Percentiles rank a stretch among this genome's conserved stretches.
Conservation (phyloP, 1,284 basidiomycete species). For the Ustilago nuda region DNA sequence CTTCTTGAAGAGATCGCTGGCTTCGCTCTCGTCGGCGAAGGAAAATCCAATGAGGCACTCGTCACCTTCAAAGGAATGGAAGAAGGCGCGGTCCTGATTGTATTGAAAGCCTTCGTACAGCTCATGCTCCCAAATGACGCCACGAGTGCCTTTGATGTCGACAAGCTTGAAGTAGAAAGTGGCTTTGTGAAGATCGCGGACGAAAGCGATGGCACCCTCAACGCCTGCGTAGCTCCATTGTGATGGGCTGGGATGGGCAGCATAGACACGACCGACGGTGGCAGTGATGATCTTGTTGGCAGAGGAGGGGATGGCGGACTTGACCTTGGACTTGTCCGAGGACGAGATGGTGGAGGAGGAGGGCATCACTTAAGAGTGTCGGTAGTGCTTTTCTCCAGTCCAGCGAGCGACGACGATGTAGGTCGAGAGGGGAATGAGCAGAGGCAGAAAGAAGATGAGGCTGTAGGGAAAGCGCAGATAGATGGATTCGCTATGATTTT, state of each 20-base stretch:
- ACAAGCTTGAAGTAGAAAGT: slow-evolving; percentile 63
- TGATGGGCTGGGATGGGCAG: slow-evolving; percentile 50
- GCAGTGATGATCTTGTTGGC: slow-evolving; percentile 66
- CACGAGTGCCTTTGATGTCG: slow-evolving; percentile 76
- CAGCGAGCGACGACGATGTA: slow-evolving; percentile 66
- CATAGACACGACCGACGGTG: slow-evolving; percentile 66
- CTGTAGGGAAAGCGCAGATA: slow-evolving; percentile 53
- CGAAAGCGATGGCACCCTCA: slow-evolving; percentile 66
- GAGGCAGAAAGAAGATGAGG: slow-evolving; percentile 54
- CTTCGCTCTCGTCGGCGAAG: slow-evolving; percentile 88
- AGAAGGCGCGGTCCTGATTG: slow-evolving; percentile 87
- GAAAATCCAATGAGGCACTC: slow-evolving; percentile 90
- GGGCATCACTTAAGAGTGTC: slow-evolving; percentile 59
- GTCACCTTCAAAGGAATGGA: slow-evolving; percentile 92
- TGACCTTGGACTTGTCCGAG: slow-evolving; percentile 66
- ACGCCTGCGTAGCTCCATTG: slow-evolving; percentile 63
- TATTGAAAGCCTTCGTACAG: slow-evolving; percentile 87
- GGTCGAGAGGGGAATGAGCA: slow-evolving; percentile 59
- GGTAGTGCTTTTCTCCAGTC: slow-evolving; percentile 60
- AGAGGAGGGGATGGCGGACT: slow-evolving; percentile 63
- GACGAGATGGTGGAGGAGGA: slow-evolving; percentile 63
- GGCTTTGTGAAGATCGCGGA: slow-evolving; percentile 53
- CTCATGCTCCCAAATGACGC: slow-evolving; percentile 94
- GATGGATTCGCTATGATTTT: not conserved
- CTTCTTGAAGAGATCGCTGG: slow-evolving; percentile 89